Conservation (phyloP, 495 filamentous ascomycete genomes). For the Podospora tetraspora region DNA sequence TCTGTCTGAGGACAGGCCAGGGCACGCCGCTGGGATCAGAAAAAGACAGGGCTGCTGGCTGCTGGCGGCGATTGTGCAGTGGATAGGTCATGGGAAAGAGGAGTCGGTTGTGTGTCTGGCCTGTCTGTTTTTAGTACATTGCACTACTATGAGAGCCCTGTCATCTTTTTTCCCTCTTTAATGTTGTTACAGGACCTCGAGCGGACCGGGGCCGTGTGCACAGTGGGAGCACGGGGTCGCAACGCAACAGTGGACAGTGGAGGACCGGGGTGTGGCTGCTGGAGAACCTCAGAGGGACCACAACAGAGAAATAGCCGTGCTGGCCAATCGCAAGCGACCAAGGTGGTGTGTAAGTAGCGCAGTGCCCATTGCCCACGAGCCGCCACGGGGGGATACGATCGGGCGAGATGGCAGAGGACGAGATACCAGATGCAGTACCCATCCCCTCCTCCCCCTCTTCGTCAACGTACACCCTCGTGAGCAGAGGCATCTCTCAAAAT, state of each 20-base stretch:
- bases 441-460: slow-evolving; percentile 1
- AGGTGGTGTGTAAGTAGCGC: slow-evolving; percentile 22
- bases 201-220: slow-evolving; percentile 27
- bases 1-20: slow-evolving; percentile 11
- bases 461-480: neutral
- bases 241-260: slow-evolving; percentile 2
- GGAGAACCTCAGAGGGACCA: slow-evolving; percentile 23
- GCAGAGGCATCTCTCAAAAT: neutral
- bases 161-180: slow-evolving; percentile 17
- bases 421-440: slow-evolving; percentile 18
- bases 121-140: slow-evolving; percentile 27
- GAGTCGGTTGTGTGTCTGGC: slow-evolving; percentile 13
- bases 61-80: neutral
- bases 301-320: slow-evolving; percentile 11
- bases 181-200: slow-evolving; percentile 24
- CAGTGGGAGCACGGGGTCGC: slow-evolving; percentile 19
- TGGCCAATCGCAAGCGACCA: slow-evolving; percentile 17
- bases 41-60: slow-evolving; percentile 18
- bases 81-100: slow-evolving; percentile 16
- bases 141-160: slow-evolving; percentile 22
- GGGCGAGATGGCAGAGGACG: slow-evolving; percentile 5
- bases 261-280: slow-evolving; percentile 21
- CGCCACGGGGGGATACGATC: neutral
- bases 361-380: neutral
- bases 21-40: slow-evolving; percentile 22